Conservation (phyloP, 257 asterid genomes). For the Solanum raphanifolium region DNA sequence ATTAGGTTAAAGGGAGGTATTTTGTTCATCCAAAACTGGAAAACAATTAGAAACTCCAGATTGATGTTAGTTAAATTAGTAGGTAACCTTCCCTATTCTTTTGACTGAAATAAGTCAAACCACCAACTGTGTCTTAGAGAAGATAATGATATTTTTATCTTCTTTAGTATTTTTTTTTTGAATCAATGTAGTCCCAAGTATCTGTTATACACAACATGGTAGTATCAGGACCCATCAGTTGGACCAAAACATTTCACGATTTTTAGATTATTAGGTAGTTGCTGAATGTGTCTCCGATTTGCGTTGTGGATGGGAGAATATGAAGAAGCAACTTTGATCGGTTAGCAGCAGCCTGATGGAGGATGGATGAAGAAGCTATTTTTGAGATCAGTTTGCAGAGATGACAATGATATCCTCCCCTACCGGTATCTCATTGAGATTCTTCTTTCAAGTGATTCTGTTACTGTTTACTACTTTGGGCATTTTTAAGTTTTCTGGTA, state of each 20-base stretch:
- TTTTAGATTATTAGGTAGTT: not conserved
- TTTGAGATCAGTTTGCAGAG: not conserved
- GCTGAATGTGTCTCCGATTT: not conserved
- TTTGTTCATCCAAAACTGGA: not conserved
- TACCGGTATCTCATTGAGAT: not conserved
- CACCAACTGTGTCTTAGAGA: not conserved
- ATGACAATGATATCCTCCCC: not conserved
- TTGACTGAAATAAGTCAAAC: not conserved
- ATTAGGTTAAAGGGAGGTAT: not conserved
- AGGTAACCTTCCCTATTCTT: not conserved
- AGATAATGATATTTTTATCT: not conserved
- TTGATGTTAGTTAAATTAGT: not conserved
- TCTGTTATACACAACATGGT: not conserved
- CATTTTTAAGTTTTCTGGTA: not conserved
- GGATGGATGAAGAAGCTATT: not conserved
- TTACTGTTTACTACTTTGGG: not conserved
- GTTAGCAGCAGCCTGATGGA: not conserved
- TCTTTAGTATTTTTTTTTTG: not conserved
- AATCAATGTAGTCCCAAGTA: not conserved
- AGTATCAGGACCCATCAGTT: not conserved
- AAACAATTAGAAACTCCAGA: not conserved
- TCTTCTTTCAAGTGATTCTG: not conserved
- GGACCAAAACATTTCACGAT: not conserved
- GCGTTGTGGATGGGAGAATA: not conserved
- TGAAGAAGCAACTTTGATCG: not conserved